phyloP scores from a whole-genome alignment of 352 stramenopile species.

The Globisporangium echinulatum region DNA sequence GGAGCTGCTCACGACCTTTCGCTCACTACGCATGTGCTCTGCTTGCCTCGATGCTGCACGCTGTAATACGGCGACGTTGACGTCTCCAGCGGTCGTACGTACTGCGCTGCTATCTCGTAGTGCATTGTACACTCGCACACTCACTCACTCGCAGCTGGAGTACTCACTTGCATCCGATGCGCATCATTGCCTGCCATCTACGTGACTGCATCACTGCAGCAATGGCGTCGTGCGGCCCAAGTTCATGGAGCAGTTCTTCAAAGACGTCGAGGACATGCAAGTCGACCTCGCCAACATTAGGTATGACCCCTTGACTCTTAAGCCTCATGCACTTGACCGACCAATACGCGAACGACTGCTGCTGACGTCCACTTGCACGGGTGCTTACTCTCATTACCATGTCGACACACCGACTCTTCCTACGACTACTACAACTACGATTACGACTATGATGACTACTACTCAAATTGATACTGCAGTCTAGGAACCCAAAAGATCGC shows the following conservation, averaged over 20 bases:
- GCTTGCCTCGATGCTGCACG: background rate
- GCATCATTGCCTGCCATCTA: background rate
- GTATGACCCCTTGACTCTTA: slow-evolving; percentile 13
- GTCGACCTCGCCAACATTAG: slow-evolving; percentile 88
- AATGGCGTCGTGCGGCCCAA: slow-evolving; percentile 59
- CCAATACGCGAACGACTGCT: too few species aligned
- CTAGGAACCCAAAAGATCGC: slow-evolving; percentile 88
- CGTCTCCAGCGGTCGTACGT: slow-evolving; percentile 6
- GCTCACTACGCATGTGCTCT: background rate
- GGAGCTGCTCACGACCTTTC: background rate
- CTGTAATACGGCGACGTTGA: too few species aligned
- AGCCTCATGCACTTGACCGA: too few species aligned
- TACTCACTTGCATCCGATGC: too few species aligned
- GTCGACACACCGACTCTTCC: background rate
- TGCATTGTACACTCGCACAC: background rate
- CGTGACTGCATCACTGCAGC: slow-evolving; percentile 10
- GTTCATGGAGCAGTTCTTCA: slow-evolving; percentile 95
- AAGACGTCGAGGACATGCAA: slow-evolving; percentile 94
- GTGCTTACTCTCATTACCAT: background rate
- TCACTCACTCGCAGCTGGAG: too few species aligned
- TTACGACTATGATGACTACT: too few species aligned
- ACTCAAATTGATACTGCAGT: slow-evolving; percentile 17
- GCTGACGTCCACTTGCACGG: background rate
- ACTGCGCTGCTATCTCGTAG: background rate
- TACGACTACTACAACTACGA: background rate